Percentiles rank a stretch among this genome's conserved stretches.
phyloP scores from a whole-genome alignment of 345 rosid genomes.

The Eutrema yunnanense region DNA sequence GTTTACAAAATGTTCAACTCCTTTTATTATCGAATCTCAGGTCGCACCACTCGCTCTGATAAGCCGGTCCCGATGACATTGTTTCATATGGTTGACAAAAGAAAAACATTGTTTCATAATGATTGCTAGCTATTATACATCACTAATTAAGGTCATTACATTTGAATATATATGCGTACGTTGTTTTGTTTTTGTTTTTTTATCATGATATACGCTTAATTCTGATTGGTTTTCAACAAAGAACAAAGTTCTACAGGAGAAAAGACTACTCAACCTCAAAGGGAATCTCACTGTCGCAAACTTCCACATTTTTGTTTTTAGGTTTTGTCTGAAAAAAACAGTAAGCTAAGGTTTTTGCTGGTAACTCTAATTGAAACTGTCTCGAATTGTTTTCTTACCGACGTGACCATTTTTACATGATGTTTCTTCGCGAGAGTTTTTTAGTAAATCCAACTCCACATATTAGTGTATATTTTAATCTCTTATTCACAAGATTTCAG shows the following conservation, averaged over 20 bases:
- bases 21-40: background rate
- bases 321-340: background rate
- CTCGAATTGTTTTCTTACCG: background rate
- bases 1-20: background rate
- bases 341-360: background rate
- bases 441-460: background rate
- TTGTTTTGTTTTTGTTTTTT: background rate
- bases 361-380: background rate
- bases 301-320: constrained; percentile 20
- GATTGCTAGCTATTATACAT: background rate
- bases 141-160: background rate
- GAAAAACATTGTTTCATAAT: background rate
- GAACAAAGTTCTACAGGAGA: constrained; percentile 11
- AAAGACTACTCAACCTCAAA: constrained; percentile 21
- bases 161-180: background rate
- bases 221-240: constrained; percentile 11
- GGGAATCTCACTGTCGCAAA: constrained; percentile 18
- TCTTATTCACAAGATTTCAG: background rate
- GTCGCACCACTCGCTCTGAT: background rate
- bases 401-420: background rate
- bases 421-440: background rate
- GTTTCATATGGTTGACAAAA: background rate
- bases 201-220: background rate
- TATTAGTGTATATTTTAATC: background rate
- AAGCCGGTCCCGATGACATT: background rate